These are phyloP conservation scores for Saturnispora mendoncae DNA, from an alignment of 805 yeast species.

Conservation along the genomic window DNA sequence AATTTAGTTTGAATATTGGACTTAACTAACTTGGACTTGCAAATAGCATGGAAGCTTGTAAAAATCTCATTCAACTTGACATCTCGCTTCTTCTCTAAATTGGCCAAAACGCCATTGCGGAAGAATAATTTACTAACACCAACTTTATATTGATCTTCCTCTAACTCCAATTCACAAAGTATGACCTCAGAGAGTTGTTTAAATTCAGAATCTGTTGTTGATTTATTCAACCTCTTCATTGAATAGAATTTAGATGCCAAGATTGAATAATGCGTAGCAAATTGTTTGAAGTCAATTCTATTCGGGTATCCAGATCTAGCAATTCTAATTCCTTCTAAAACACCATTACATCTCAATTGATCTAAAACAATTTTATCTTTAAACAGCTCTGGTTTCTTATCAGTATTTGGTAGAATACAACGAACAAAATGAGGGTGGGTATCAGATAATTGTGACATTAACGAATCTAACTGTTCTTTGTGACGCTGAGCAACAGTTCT, in stretches of 20 bases:
- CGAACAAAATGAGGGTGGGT: slow-evolving; percentile 97
- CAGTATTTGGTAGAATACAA: slow-evolving; percentile 84
- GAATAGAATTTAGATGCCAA: slow-evolving; percentile 40
- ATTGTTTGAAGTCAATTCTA: slow-evolving; percentile 75
- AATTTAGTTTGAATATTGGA: slow-evolving; percentile 37
- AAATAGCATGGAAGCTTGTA: slow-evolving; percentile 51
- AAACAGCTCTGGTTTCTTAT: slow-evolving; percentile 60
- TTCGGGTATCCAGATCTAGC: slow-evolving; percentile 97
- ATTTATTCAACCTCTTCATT: neutral
- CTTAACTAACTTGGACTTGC: slow-evolving; percentile 60
- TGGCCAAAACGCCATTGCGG: slow-evolving; percentile 69
- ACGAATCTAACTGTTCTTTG: slow-evolving; percentile 65
- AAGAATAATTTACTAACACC: slow-evolving; percentile 70
- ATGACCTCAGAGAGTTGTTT: slow-evolving; percentile 65
- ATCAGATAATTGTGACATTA: slow-evolving; percentile 62
- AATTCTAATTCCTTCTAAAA: slow-evolving; percentile 92
- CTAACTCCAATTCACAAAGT: slow-evolving; percentile 53
- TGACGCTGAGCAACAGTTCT: slow-evolving; percentile 85
- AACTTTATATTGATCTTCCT: slow-evolving; percentile 48
- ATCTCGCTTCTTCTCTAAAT: slow-evolving; percentile 71
- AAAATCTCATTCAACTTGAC: slow-evolving; percentile 45
- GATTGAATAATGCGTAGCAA: slow-evolving; percentile 66
- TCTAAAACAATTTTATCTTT: slow-evolving; percentile 72
- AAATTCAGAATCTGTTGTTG: slow-evolving; percentile 28
- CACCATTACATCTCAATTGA: slow-evolving; percentile 95